Evolutionary conservation across 1,139 yeast species (phyloP), one percentile per base, ranked within the genome.

Genomic region (Meyerozyma guilliermondii): DNA sequence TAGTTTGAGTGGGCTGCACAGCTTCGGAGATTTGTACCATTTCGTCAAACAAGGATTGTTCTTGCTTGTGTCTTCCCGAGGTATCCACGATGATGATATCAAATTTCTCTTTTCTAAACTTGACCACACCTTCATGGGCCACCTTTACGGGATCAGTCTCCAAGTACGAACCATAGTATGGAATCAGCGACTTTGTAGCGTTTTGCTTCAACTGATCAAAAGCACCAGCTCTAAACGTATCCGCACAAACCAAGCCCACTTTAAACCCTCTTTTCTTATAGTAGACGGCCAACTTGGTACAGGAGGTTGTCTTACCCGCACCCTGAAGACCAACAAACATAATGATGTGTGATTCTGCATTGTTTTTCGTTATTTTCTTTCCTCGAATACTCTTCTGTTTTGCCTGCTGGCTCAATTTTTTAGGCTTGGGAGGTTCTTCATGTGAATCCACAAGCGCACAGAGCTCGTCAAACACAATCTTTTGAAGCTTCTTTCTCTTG

Each of bases 291-390:
- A 92, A 73, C 62, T 92, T 92, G 1, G 98, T 92, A 80, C 98
- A 91, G 2, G 97, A 83, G 0, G 98, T 92, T 23, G 98, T 92
- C 63, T 92, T 92, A 77, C 98, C 98, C 8, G 98, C 95, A 70
- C 98, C 98, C 62, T 94, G 98, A 49, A 92, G 74, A 58, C 98
- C 98, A 44, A 92, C 98, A 75, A 92, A 87, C 98, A 92, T 92
- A 50, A 92, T 85, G 23, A 91, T 87, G 50, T 72, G 74, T 35
- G 71, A 62, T 30, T 60, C 59, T 18, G 59, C 62, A 31, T 55
- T 54, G 23, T 49, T 54, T 18, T 53, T 51, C 2, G 60, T 51
- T 4, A 62, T 59, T 48, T 58, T 60, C 45, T 60, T 63, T 27
- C 72, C 69, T 23, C 58, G 57, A 22, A 60, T 58, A 24, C 58